A percentile compares a stretch with the other conserved stretches of the same genome.
Conservation (phyloP, 1,284 basidiomycete species). For the Microbotryum silenes-acaulis region DNA sequence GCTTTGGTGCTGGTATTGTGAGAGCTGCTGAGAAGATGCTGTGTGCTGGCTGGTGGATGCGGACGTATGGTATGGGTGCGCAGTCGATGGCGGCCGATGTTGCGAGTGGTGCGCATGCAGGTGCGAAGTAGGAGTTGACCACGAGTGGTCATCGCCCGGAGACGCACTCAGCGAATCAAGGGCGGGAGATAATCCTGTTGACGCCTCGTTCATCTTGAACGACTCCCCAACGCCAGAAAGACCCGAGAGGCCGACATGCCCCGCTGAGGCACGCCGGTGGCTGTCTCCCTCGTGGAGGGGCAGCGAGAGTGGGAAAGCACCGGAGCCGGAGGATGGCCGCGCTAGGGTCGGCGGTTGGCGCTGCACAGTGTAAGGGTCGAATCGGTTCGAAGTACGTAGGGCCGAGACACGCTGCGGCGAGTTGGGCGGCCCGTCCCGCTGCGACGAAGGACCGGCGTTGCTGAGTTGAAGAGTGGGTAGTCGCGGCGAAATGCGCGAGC, state of each 20-base stretch:
- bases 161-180: slow-evolving; percentile 1
- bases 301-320: slow-evolving; percentile 13
- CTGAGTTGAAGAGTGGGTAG: neutral
- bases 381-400: slow-evolving; percentile 13
- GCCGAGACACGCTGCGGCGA: slow-evolving; percentile 13
- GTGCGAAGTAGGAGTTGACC: neutral
- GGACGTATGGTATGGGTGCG: neutral
- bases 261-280: slow-evolving; percentile 3
- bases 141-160: neutral
- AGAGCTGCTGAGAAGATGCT: neutral
- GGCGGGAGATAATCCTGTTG: neutral
- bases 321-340: neutral
- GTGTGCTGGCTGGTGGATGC: neutral
- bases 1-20: neutral
- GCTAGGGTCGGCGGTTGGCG: slow-evolving; percentile 12
- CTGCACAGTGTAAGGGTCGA: slow-evolving; percentile 15
- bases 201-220: neutral
- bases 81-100: neutral
- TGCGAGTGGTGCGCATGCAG: neutral
- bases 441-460: neutral
- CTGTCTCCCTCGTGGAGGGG: neutral
- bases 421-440: neutral
- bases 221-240: neutral
- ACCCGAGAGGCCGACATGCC: neutral
- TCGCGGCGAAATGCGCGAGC: neutral